Evolutionary conservation across 1,284 basidiomycete genomes (phyloP), one percentile per base, ranked within the genome.

Genomic region (Amylostereum areolatum): DNA sequence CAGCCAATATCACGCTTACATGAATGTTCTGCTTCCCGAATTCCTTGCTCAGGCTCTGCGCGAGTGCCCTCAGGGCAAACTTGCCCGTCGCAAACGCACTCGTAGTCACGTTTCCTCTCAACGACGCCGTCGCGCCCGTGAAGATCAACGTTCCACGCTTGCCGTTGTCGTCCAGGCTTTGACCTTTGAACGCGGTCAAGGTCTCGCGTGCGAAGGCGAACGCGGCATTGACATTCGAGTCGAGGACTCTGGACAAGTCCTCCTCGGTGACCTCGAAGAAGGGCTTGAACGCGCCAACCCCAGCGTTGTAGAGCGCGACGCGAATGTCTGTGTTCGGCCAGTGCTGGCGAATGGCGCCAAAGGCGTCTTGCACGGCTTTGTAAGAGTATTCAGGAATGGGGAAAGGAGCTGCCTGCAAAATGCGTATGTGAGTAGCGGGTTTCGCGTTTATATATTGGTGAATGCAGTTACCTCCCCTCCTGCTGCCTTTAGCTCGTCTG

Each of bases 11-110:
- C 12, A 29, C 35, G 45, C 48, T 37, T 27, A 56, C 55, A 42
- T 56, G 66, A 12, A 68, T 66, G 31, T 65, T 62, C 34, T 64
- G 53, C 7, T 56, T 55, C 7, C 62, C 61, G 46, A 63, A 67
- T 46, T 68, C 66, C 31, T 66, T 59, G 8, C 60, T 61, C 10
- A 68, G 51, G n/a, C 59, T 61, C 55, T 67, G 60, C 33, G 57
- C 55, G 7, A 67, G 49, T 24, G 62, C 64, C 8, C 64, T 49
- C 31, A 65, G 33, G 3, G 62, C 64, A 37, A 61, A 61, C 49
- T 68, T 68, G 7, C 66, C 65, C 2, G 65, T 61, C 10, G 66
- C 57, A 33, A 66, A 65, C 4, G 62, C 63, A 0, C 62, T 59
- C 25, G 62, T 63, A 10, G 46, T 55, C 12, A 52, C 48, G 30